Evolutionary conservation across 2,329 filamentous ascomycete species (phyloP).

Genomic region (Claviceps africana): DNA sequence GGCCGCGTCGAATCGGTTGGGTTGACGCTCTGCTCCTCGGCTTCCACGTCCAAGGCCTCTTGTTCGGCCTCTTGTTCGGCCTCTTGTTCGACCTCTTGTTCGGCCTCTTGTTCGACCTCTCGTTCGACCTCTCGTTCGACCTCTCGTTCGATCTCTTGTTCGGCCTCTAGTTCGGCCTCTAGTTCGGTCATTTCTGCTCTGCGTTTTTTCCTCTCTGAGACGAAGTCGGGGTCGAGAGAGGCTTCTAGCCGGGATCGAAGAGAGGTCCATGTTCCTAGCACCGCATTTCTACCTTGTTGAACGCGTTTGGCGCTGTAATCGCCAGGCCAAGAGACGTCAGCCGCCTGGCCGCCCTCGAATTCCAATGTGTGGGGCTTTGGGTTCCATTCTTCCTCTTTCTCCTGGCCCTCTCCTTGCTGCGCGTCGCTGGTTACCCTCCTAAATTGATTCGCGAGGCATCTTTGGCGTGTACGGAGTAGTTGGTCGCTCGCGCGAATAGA

Average conservation of each 20-base stretch:
- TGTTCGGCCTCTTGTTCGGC: background rate
- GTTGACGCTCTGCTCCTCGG: background rate
- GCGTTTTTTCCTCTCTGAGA: background rate
- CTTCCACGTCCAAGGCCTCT: background rate
- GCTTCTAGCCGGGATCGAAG: slow-evolving; percentile 15
- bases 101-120: slow-evolving; percentile 1
- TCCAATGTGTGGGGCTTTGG: background rate
- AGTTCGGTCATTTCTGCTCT: slow-evolving; percentile 1
- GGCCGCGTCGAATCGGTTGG: background rate
- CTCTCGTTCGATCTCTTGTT: slow-evolving; percentile 3
- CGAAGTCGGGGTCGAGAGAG: background rate
- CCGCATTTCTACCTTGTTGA: background rate
- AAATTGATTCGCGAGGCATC: background rate
- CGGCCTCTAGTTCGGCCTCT: background rate
- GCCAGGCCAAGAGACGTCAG: background rate
- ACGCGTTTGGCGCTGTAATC: background rate
- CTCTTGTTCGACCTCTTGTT: slow-evolving; percentile 2
- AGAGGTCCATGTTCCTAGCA: slow-evolving; percentile 16
- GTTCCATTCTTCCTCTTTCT: background rate
- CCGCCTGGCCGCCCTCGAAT: background rate
- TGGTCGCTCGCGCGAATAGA: background rate
- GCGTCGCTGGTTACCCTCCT: background rate
- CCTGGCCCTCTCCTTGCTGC: background rate
- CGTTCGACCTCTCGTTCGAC: slow-evolving; percentile 2
- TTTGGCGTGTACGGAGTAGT: slow-evolving; percentile 1